Evolutionary conservation across 176 grass and related monocot genomes (phyloP), one percentile per base, ranked within the genome.

Genomic region (Raddia guianensis): DNA sequence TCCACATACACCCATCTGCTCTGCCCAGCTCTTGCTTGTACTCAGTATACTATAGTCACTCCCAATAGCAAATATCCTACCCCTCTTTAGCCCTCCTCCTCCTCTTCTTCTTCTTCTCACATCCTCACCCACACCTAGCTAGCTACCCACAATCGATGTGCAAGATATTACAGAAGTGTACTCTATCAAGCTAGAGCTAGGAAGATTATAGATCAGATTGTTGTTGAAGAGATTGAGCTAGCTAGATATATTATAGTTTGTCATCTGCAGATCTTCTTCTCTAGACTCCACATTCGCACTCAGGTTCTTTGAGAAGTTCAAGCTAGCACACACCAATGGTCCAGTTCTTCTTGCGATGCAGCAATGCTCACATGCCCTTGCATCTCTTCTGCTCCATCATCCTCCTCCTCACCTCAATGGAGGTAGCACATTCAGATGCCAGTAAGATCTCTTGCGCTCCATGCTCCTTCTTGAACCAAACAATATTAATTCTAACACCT

Each of bases 381-480:
- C 79, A 50, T 75, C 63, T 89, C 32, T 56, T 89, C 80, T 56
- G 84, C 66, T 42, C 65, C 20, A 1, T 69, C 9, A 9, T 86
- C 12, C 66, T 84, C 45, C 73, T 91, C 44, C 47, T 89, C 67
- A 46, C 59, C 27, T 87, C 84, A 68, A 55, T 72, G 67, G 74
- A 84, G 32, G 20, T 11, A 13, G 49, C 60, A 20, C 34, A 35
- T 40, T 90, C 77, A 42, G 84, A 80, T 66, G 84, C 77, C 51
- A 65, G 84, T 89, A 74, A 82, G 60, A 69, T 68, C 2, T 32
- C 53, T 69, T 52, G 8, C 19, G 9, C 35, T 12, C 6, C 21
- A 13, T 70, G 44, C 13, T 73, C 27, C 0, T n/a, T 46, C 6
- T 70, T 19, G 12, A 63, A 16, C 6, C 18, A 10, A 56, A 45